Base-by-base conservation (phyloP, 495 filamentous ascomycete species). In the Chaetomium cochliodes region DNA sequence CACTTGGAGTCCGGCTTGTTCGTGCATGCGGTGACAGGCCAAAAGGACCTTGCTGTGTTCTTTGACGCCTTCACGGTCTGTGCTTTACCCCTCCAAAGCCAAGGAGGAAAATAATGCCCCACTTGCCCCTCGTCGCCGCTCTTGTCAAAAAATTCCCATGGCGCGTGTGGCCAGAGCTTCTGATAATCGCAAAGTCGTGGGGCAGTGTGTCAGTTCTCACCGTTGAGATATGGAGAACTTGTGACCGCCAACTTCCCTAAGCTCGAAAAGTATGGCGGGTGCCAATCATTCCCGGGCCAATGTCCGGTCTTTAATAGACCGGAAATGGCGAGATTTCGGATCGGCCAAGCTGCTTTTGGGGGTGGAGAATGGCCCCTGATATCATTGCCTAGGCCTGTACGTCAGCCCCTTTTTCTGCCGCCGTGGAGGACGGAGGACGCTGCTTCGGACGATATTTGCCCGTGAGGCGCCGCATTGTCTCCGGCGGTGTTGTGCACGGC, bases 81-180 rank as follows among this genome's bases (percentile, higher is more conserved):
- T 72, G 67, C 69, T 44, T 57, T 68, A 59, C 73, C 71, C 71
- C 73, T 67, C 71, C 68, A 68, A 44, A 63, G 30, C 47, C 58
- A 55, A 56, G 51, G 41, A 66, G 58, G 39, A 41, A 66, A 62
- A 63, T 54, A 58, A 55, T 70, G 64, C 67, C 69, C 71, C 72
- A 67, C 71, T 50, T 71, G 65, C 69, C 67, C 70, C 70, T 72
- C 69, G 64, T 70, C 56, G 68, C 63, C 64, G 63, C 63, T 54
- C 51, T 70, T 68, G 52, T 49, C 25, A 12, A 26, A 18, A 28
- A 33, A 8, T 16, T 30, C n/a, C 44, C 28, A 30, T 47, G 16
- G n/a, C n/a, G n/a, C n/a, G n/a, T n/a, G n/a, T n/a, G n/a, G 23
- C 23, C 23, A 30, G 42, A 47, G 23, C 42, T 47, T 44, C 13